Conservation (phyloP, 345 rosid genomes). For the Eucalyptus leucophloia region DNA sequence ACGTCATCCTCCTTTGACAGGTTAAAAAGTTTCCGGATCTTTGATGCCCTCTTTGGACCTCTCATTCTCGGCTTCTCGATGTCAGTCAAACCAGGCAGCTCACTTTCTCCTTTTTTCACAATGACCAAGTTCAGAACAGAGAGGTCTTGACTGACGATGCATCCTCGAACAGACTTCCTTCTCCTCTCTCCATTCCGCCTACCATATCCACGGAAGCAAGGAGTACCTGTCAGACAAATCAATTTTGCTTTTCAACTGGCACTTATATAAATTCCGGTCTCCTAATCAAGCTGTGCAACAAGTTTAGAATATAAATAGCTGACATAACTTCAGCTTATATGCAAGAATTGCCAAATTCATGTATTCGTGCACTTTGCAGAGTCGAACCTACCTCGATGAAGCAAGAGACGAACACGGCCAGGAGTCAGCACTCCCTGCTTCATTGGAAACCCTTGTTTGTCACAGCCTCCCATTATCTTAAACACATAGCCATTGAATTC, state of each 20-base stretch:
- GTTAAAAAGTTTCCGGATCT: constrained; percentile 76
- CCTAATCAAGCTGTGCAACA: not conserved
- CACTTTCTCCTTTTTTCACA: constrained; percentile 80
- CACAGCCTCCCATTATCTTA: constrained; percentile 89
- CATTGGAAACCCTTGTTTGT: constrained; percentile 92
- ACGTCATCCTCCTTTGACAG: constrained; percentile 91
- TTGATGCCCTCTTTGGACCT: constrained; percentile 93
- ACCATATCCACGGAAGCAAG: constrained; percentile 80
- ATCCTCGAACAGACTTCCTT: constrained; percentile 53
- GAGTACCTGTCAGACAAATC: constrained; percentile 9
- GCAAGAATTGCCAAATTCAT: not conserved
- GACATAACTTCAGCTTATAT: constrained; percentile 7
- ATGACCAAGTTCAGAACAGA: constrained; percentile 81
- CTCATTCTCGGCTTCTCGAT: constrained; percentile 90
- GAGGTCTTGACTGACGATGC: constrained; percentile 83
- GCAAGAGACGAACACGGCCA: constrained; percentile 79
- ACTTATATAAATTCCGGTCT: not conserved
- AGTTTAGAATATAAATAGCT: not conserved
- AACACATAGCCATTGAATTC: constrained; percentile 81
- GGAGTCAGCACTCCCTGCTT: constrained; percentile 85
- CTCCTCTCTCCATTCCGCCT: constrained; percentile 26
- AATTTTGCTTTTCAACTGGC: not conserved
- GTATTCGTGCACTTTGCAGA: not conserved
- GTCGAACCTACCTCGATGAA: constrained; percentile 43
- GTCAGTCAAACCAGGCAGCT: constrained; percentile 86